Evolutionary conservation across 805 yeast species (phyloP), one percentile per base, ranked within the genome.

Genomic region (Starmerella apicola): DNA sequence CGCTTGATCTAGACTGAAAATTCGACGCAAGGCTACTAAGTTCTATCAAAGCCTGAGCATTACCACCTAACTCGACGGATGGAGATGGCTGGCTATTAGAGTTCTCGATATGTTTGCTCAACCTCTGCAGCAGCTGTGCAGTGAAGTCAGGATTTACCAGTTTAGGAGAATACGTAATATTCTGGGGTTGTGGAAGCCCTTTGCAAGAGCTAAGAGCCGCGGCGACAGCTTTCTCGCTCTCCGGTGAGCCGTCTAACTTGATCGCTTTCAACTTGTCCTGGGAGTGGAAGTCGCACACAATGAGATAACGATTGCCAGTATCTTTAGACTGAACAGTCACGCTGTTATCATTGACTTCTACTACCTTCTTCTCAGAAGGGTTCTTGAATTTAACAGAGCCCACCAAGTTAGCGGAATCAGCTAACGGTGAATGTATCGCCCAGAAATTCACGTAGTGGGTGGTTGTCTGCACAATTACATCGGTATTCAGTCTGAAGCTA

Each of bases 1-100:
- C 45, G 4, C 54, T 45, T 0, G 58, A 43, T 19, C 55, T 51
- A 10, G 38, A 38, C 23, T 57, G 45, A 22, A 46, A 48, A 21
- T 43, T 30, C 20, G 39, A 48, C 1, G 56, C 45, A 1, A 56
- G 32, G 21, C 41, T 37, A n/a, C 50, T 46, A 18, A 58, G 46
- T 32, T 43, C 51, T 16, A 42, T 46, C 26, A 57, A 33, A 4
- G 51, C 33, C 19, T 43, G 51, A n/a, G 51, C 43, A n/a, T 49
- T 46, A 19, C 55, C 54, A 5, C 35, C 44, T 13, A 56, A 38
- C 18, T 39, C 41, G 19, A 50, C 55, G 1, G n/a, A n/a, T n/a
- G n/a, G n/a, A n/a, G n/a, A n/a, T n/a, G n/a, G n/a, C n/a, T n/a
- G n/a, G n/a, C n/a, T n/a, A n/a, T n/a, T n/a, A n/a, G n/a, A n/a